These are phyloP conservation scores for Avena atlantica DNA, from an alignment of 176 grass and related monocot genomes.

Conservation along the genomic window DNA sequence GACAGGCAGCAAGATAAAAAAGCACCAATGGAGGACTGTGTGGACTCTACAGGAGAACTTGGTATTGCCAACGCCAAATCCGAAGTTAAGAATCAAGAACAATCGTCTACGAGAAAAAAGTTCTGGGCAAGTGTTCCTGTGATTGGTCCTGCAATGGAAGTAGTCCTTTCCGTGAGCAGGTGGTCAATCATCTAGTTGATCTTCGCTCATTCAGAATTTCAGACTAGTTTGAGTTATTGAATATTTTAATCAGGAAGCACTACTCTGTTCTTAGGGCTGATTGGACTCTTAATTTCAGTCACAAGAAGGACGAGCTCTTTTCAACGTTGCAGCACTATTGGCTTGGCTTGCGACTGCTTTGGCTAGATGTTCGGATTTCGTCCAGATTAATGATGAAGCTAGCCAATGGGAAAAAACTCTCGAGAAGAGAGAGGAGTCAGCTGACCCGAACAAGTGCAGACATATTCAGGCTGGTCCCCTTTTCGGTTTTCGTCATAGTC, in stretches of 20 bases:
- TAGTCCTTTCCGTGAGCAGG: neutral
- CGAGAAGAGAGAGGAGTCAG: neutral
- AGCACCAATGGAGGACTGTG: neutral
- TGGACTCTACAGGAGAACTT: neutral
- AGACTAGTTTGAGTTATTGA: neutral
- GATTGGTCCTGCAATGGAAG: neutral
- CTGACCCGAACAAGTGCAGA: neutral
- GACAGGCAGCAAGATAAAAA: neutral
- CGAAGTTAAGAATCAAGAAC: neutral
- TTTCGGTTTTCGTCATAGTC: slow-evolving; percentile 18
- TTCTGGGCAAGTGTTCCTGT: fast-evolving
- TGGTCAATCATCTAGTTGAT: neutral
- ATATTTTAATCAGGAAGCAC: neutral
- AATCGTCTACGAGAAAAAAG: neutral
- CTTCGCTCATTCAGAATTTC: neutral
- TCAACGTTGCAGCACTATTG: slow-evolving; percentile 9
- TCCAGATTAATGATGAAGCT: slow-evolving; percentile 1
- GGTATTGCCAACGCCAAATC: neutral
- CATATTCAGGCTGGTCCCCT: slow-evolving; percentile 7
- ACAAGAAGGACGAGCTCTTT: neutral
- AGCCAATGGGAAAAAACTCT: slow-evolving; percentile 1
- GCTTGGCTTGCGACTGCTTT: slow-evolving; percentile 22
- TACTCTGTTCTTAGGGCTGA: neutral
- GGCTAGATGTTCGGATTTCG: slow-evolving; percentile 17
- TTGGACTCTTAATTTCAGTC: slow-evolving; percentile 3